These are phyloP conservation scores for Mycena albidolilacea DNA, from an alignment of 768 basidiomycete genomes.

Conservation along the genomic window DNA sequence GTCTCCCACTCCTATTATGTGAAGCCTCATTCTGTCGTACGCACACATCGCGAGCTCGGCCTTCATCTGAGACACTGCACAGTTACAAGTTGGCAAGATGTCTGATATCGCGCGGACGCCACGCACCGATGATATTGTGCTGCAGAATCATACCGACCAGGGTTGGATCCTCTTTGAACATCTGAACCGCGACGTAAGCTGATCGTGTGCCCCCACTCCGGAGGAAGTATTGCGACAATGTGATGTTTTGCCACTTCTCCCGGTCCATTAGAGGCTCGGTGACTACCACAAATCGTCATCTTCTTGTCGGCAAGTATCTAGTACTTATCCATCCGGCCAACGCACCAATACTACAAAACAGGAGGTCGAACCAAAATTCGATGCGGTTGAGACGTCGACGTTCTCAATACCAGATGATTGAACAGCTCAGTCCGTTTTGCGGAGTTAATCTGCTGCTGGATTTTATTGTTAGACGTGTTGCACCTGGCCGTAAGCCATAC, in stretches of 20 bases:
- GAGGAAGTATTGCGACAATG: conserved; percentile 16
- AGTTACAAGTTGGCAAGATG: background rate
- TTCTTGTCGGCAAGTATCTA: no score
- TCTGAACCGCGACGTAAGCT: conserved; percentile 9
- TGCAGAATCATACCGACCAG: conserved; percentile 22
- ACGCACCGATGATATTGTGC: conserved; percentile 23
- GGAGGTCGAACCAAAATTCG: no score
- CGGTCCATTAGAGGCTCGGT: no score
- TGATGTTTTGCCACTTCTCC: conserved; percentile 1
- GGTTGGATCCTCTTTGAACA: conserved; percentile 4
- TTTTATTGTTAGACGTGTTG: no score
- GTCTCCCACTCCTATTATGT: conserved; percentile 11
- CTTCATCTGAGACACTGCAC: conserved; percentile 18
- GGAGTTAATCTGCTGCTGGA: no score
- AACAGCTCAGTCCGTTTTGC: no score
- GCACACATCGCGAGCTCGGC: background rate
- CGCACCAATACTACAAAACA: no score
- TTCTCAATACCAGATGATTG: no score
- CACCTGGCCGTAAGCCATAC: no score
- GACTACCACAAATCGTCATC: no score
- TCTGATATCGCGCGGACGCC: background rate
- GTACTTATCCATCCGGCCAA: no score
- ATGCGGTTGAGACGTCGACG: no score
- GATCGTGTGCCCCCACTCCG: conserved; percentile 18
- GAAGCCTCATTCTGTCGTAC: conserved; percentile 17